Base-by-base conservation (phyloP, 179 eudicot species). In the Amaranthus tricolor region DNA sequence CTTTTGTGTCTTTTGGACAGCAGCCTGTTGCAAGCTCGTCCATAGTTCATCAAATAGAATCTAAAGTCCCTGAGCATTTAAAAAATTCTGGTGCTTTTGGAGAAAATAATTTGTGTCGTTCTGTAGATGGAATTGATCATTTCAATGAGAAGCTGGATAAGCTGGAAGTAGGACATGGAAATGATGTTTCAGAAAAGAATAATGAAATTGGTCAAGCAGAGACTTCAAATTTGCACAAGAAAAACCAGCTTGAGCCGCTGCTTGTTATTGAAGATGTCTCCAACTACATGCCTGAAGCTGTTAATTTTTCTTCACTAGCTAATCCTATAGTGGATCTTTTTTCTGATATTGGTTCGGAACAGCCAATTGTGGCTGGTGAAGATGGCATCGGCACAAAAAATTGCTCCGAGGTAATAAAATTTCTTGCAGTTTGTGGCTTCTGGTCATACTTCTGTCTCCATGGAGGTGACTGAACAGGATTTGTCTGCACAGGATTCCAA, bases 221-320 rank as follows among this genome's bases (percentile, higher is more conserved):
- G 72, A 62, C 72, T 53, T 57, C 74, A 52, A 80, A 80, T 65
- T 63, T 74, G 59, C 75, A 73, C 15, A 51, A 66, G 51, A 72
- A 74, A 79, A 68, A 67, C 53, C 72, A 48, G 55, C 78, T 72
- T 31, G 79, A 86, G 78, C 81, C 85, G 15, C 73, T 88, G n/a
- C 70, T 84, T 54, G 83, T 84, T 75, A 75, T 87, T 74, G 96
- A 88, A 84, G 96, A 90, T 71, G 88, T 83, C 59, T 78, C 86
- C 31, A 81, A 76, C 54, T 67, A 62, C 73, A 15, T 78, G 62
- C 76, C 89, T 60, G 61, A 54, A 66, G 83, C 75, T 65, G 73
- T 81, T 20, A 82, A 80, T 72, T 74, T 78, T 67, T 66, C 89
- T 68, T 72, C 93, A 21, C 59, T n/a, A 66, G 57, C 78, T 64